Conservation (phyloP, 192 early-diverging fungal species). For the Backusella sp. region DNA sequence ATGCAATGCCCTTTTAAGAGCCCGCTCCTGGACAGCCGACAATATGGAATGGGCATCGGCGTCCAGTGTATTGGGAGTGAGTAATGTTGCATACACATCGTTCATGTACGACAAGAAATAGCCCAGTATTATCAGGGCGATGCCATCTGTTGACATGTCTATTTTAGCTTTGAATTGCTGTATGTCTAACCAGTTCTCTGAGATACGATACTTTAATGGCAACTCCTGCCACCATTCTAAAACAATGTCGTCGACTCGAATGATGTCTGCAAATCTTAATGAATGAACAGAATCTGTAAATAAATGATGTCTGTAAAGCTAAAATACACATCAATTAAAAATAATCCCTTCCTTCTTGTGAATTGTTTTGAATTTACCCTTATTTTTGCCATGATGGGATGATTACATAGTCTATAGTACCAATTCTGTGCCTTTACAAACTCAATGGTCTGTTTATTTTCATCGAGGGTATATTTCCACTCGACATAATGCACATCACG, state of each 20-base stretch:
- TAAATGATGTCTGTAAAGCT: conserved; percentile 2
- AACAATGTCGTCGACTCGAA: background rate
- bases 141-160: background rate
- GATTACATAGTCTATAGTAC: background rate
- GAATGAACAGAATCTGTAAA: background rate
- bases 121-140: background rate
- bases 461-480: background rate
- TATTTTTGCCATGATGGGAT: background rate
- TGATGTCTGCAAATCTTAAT: background rate
- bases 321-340: background rate
- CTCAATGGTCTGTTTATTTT: background rate
- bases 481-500: background rate
- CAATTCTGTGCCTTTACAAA: background rate
- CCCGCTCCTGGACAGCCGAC: background rate
- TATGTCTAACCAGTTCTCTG: background rate
- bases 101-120: background rate
- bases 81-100: background rate
- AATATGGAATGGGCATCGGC: background rate
- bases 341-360: background rate
- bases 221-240: background rate
- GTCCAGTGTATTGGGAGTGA: background rate
- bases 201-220: background rate
- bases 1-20: background rate
- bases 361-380: background rate
- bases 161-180: background rate